phyloP scores from a whole-genome alignment of 2,329 filamentous ascomycete genomes.

The Fusarium subtropicale region DNA sequence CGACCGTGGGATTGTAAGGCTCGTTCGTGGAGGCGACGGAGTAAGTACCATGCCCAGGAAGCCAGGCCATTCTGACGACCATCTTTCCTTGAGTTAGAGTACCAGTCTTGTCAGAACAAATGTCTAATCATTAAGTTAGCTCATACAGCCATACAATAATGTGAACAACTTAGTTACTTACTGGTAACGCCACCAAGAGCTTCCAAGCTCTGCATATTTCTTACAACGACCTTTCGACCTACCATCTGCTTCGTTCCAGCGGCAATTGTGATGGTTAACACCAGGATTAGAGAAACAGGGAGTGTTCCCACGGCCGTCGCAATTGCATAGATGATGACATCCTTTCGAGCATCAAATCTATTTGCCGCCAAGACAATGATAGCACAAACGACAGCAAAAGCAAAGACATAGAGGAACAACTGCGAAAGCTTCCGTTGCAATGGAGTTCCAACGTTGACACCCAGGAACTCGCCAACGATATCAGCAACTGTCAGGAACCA shows the following conservation, averaged over 20 bases:
- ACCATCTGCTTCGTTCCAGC: conserved; percentile 64
- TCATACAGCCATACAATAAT: background rate
- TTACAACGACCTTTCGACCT: conserved; percentile 60
- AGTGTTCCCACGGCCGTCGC: conserved; percentile 59
- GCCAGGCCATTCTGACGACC: conserved; percentile 50
- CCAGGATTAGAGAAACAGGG: conserved; percentile 59
- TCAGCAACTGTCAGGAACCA: conserved; percentile 50
- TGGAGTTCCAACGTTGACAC: conserved; percentile 69
- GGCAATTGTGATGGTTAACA: conserved; percentile 70
- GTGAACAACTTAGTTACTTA: conserved; percentile 38
- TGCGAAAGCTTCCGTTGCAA: conserved; percentile 75
- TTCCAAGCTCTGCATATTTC: conserved; percentile 55
- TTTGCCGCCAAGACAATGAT: conserved; percentile 39
- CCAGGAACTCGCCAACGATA: conserved; percentile 57
- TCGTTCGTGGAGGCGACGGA: conserved; percentile 46
- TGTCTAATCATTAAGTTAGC: conserved; percentile 36
- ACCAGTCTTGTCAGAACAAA: conserved; percentile 51
- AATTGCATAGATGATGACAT: conserved; percentile 56
- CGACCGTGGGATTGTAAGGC: conserved; percentile 45
- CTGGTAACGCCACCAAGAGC: conserved; percentile 64
- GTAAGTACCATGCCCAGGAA: conserved; percentile 48
- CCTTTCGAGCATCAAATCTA: conserved; percentile 48
- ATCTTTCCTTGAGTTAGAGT: conserved; percentile 53
- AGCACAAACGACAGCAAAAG: conserved; percentile 38
- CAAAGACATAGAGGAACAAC: conserved; percentile 69